These are phyloP conservation scores for Fusarium anguioides DNA, from an alignment of 2,329 filamentous ascomycete genomes.

Conservation along the genomic window DNA sequence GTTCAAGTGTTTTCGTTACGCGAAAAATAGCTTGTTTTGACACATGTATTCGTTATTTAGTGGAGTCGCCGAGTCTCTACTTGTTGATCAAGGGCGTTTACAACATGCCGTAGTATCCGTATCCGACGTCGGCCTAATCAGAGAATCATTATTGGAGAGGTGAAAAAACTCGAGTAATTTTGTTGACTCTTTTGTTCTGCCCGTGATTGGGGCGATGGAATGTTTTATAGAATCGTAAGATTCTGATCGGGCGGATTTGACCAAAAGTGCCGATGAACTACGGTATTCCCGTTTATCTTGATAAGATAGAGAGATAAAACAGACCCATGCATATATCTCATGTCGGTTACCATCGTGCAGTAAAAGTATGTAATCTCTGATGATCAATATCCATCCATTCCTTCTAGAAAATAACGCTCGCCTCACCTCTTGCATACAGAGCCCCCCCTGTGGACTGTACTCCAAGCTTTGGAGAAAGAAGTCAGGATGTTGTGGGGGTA, in stretches of 20 bases:
- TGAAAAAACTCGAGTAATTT: not conserved
- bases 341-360: not conserved
- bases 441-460: too few species aligned
- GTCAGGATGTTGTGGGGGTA: constrained; percentile 19
- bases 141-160: constrained; percentile 17
- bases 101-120: constrained; percentile 14
- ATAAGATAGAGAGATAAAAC: not conserved
- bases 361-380: not conserved
- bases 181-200: not conserved
- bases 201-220: not conserved
- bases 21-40: constrained; percentile 34
- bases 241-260: not conserved
- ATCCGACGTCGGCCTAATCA: constrained; percentile 19
- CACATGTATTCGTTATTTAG: constrained; percentile 25
- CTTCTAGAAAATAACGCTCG: constrained; percentile 17
- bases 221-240: constrained; percentile 6
- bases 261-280: not conserved
- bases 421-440: not conserved
- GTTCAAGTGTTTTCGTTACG: constrained; percentile 31
- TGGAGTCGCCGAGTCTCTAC: constrained; percentile 23
- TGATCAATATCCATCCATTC: not conserved
- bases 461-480: constrained; percentile 17
- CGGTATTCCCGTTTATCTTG: constrained; percentile 2
- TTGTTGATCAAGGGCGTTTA: constrained; percentile 14
- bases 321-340: not conserved